Evolutionary conservation across 371 early-diverging fungal genomes (phyloP), one percentile per base, ranked within the genome.

Genomic region (Rhizomucor miehei): DNA sequence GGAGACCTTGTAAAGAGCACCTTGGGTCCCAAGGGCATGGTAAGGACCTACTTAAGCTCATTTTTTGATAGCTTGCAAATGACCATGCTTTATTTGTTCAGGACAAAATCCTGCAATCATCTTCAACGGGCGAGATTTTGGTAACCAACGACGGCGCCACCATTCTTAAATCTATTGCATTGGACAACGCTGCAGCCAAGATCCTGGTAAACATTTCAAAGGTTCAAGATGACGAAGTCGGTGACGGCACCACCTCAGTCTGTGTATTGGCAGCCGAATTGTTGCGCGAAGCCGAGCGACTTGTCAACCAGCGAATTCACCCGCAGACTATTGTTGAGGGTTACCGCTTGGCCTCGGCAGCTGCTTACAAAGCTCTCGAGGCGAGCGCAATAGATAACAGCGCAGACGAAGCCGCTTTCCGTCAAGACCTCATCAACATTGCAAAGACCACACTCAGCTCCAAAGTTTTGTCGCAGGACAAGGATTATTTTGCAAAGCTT

Each of bases 71-170:
- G 62, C 49, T n/a, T 16, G 40, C 6, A 6, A 49, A n/a, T 36
- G 34, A 25, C 16, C 16, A 19, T 21, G 2, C 47, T 40, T 52
- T 48, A n/a, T 38, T 47, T 63, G 14, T 66, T 57, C 59, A 90
- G 90, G 92, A 98, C 84, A 98, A 98, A 79, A 94, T 98, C 60
- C 90, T 99, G 69, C 95, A 98, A 71, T 92, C 99, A 49, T 80
- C 92, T 36, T 75, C 82, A 39, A 85, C 79, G 38, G 93, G 90
- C 56, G 88, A 91, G 59, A 88, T 98, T 62, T 79, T 91, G 64
- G 98, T 99, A 43, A 99, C 99, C 13, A 99, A 99, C 79, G 99
- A 99, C 77, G 99, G 99, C 48, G 99, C 99, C 14, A 99, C 99
- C 35, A 99, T 99, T 67, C 81, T 99, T 44, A 99, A 99, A 73